phyloP scores from a whole-genome alignment of 2,329 filamentous ascomycete species.

The Colletotrichum musicola region DNA sequence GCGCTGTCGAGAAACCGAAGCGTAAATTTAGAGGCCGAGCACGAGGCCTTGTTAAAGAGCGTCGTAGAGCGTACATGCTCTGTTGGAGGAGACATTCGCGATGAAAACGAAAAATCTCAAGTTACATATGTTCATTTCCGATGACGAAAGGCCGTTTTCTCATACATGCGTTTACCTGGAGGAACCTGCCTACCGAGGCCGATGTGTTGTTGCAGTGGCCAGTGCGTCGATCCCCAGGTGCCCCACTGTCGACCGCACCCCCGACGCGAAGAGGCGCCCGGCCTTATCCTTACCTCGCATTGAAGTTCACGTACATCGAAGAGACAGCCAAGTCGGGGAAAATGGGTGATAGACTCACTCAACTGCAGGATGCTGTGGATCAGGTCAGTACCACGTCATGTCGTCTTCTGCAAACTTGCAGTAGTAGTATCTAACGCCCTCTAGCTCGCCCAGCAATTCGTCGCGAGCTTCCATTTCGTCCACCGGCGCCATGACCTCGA shows the following conservation, averaged over 20 bases:
- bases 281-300: background rate
- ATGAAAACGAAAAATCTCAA: background rate
- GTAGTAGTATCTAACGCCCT: slow-evolving; percentile 15
- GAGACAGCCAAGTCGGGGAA: slow-evolving; percentile 33
- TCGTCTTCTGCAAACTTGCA: background rate
- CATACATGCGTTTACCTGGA: background rate
- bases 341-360: slow-evolving; percentile 83
- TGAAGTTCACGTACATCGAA: background rate
- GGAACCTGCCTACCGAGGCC: too few species aligned
- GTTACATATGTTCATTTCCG: background rate
- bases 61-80: slow-evolving; percentile 21
- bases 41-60: slow-evolving; percentile 8
- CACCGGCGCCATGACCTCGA: slow-evolving; percentile 77
- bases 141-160: background rate
- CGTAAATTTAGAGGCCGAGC: background rate
- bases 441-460: slow-evolving; percentile 77
- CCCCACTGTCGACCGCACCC: slow-evolving; percentile 3
- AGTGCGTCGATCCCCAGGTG: background rate
- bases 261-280: background rate
- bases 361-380: slow-evolving; percentile 87
- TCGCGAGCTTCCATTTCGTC: slow-evolving; percentile 75
- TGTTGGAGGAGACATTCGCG: background rate
- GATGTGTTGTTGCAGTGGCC: background rate
- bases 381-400: slow-evolving; percentile 65
- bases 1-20: slow-evolving; percentile 5